A percentile compares a stretch with the other conserved stretches of the same genome.
phyloP scores from a whole-genome alignment of 306 rosid species.

The Citrullus colocynthis region DNA sequence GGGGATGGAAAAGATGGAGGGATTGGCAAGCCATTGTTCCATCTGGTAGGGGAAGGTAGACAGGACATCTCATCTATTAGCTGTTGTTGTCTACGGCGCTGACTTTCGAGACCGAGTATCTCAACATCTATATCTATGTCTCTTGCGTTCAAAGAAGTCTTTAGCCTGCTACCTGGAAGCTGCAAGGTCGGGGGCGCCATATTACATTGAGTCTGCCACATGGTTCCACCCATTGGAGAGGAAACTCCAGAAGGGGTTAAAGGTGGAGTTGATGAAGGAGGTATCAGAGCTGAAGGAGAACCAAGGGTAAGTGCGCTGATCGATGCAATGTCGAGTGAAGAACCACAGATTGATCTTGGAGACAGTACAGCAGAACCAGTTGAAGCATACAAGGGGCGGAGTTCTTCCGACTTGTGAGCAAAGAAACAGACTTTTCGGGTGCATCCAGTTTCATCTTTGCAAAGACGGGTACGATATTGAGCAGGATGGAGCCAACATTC shows the following conservation, averaged over 20 bases:
- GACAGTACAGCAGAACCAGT: slow-evolving; percentile 88
- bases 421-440: slow-evolving; percentile 73
- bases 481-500: slow-evolving; percentile 98
- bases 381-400: slow-evolving; percentile 74
- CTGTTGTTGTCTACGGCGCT: slow-evolving; percentile 35
- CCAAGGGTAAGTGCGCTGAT: slow-evolving; percentile 33
- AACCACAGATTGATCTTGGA: slow-evolving; percentile 35
- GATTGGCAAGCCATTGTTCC: slow-evolving; percentile 37
- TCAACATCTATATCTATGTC: slow-evolving; percentile 38
- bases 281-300: slow-evolving; percentile 37
- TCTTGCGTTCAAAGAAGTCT: slow-evolving; percentile 38
- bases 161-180: slow-evolving; percentile 49
- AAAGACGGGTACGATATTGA: slow-evolving; percentile 73
- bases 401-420: slow-evolving; percentile 75
- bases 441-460: slow-evolving; percentile 76
- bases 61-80: slow-evolving; percentile 40
- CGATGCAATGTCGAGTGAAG: slow-evolving; percentile 40
- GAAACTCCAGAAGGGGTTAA: slow-evolving; percentile 46
- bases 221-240: slow-evolving; percentile 33
- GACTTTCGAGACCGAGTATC: slow-evolving; percentile 31
- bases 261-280: slow-evolving; percentile 40
- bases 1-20: slow-evolving; percentile 28
- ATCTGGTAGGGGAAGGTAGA: slow-evolving; percentile 39
- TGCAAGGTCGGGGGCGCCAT: slow-evolving; percentile 46
- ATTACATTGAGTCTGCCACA: slow-evolving; percentile 44